Evolutionary conservation across 192 early-diverging fungal genomes (phyloP).

Genomic region (Backusella macrospora): DNA sequence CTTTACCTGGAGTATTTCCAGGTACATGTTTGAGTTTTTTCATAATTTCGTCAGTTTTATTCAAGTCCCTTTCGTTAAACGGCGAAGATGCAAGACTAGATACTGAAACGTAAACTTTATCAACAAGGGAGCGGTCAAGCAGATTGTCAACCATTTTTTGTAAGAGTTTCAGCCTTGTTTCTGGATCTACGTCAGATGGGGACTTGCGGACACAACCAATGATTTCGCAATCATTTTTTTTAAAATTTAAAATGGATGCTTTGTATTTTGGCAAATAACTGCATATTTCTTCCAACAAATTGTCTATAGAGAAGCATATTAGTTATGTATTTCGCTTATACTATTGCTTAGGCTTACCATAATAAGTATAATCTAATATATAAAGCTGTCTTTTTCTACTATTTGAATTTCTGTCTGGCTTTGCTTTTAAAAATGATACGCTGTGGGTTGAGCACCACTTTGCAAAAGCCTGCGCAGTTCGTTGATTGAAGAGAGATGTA

Average conservation of each 20-base stretch:
- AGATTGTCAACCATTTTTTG: slow-evolving; percentile 18
- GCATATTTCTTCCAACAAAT: slow-evolving; percentile 21
- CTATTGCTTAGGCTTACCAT: slow-evolving; percentile 16
- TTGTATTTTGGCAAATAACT: slow-evolving; percentile 11
- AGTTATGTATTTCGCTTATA: slow-evolving; percentile 19
- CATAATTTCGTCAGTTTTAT: slow-evolving; percentile 13
- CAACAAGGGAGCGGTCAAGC: slow-evolving; percentile 20
- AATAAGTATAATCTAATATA: slow-evolving; percentile 12
- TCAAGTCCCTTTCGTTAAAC: slow-evolving; percentile 18
- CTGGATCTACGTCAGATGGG: no score
- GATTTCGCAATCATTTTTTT: not conserved
- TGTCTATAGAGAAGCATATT: slow-evolving; percentile 11
- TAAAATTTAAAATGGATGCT: slow-evolving; percentile 6
- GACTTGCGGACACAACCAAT: no score
- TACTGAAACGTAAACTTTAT: slow-evolving; percentile 13
- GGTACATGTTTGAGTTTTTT: slow-evolving; percentile 17
- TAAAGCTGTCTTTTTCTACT: slow-evolving; percentile 21
- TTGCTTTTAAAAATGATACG: slow-evolving; percentile 17
- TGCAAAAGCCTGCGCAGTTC: slow-evolving; percentile 14
- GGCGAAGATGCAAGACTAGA: slow-evolving; percentile 13
- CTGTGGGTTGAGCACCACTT: slow-evolving; percentile 17
- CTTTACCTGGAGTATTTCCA: slow-evolving; percentile 24
- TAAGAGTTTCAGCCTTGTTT: slow-evolving; percentile 12
- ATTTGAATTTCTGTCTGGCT: slow-evolving; percentile 12
- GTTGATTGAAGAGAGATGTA: slow-evolving; percentile 8